phyloP scores from a whole-genome alignment of 768 basidiomycete genomes.

The Clathrus columnatus region DNA sequence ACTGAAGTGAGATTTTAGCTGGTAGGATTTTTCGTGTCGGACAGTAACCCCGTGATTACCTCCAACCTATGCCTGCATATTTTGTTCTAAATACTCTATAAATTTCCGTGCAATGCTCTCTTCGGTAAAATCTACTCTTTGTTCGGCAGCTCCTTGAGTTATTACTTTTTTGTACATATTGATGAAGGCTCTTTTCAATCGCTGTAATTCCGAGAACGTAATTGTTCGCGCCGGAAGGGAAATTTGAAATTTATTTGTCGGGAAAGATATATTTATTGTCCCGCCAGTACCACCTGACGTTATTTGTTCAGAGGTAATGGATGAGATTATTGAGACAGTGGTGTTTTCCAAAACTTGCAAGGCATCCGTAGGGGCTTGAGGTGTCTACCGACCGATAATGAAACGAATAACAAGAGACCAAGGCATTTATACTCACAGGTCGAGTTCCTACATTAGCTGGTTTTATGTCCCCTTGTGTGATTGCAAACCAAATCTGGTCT shows the following conservation, averaged over 20 bases:
- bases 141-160: slow-evolving; percentile 71
- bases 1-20: slow-evolving; percentile 15
- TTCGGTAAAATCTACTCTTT: slow-evolving; percentile 76
- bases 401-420: neutral
- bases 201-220: slow-evolving; percentile 81
- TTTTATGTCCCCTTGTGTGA: slow-evolving; percentile 73
- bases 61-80: slow-evolving; percentile 29
- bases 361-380: slow-evolving; percentile 82
- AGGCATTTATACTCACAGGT: slow-evolving; percentile 38
- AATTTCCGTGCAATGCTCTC: slow-evolving; percentile 63
- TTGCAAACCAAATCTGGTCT: slow-evolving; percentile 69
- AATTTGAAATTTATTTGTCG: slow-evolving; percentile 39
- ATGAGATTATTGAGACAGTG: slow-evolving; percentile 58
- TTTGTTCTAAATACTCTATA: slow-evolving; percentile 62
- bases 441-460: slow-evolving; percentile 82
- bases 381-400: slow-evolving; percentile 37
- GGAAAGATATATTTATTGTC: slow-evolving; percentile 40
- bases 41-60: neutral
- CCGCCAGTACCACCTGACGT: slow-evolving; percentile 42
- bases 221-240: slow-evolving; percentile 60
- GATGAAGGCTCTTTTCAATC: slow-evolving; percentile 87
- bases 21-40: neutral
- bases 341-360: slow-evolving; percentile 79
- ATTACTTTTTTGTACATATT: slow-evolving; percentile 84
- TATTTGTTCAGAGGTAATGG: slow-evolving; percentile 58